phyloP scores from a whole-genome alignment of 768 basidiomycete species.

The Steccherinum ochraceum region DNA sequence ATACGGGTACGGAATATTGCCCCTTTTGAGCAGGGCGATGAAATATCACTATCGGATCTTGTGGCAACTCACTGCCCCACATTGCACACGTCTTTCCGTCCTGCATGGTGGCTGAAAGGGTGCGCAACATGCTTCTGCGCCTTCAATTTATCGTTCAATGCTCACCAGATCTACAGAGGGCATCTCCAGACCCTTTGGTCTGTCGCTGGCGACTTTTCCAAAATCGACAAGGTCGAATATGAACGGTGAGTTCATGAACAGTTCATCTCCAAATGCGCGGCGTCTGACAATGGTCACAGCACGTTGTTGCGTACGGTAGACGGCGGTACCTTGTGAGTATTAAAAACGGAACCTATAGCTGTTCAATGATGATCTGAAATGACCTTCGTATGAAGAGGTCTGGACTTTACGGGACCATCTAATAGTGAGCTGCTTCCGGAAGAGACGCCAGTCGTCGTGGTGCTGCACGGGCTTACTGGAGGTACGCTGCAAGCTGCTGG shows the following conservation, averaged over 20 bases:
- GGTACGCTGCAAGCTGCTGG: no score
- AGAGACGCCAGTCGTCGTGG: constrained; percentile 48
- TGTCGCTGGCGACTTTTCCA: constrained; percentile 55
- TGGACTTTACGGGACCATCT: constrained; percentile 52
- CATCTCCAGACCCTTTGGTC: constrained; percentile 61
- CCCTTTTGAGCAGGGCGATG: constrained; percentile 6
- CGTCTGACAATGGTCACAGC: no score
- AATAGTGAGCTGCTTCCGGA: constrained; percentile 23
- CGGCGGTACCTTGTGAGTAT: constrained; percentile 59
- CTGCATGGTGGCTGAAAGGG: constrained; percentile 27
- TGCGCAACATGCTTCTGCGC: no score
- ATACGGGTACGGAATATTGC: constrained; percentile 10
- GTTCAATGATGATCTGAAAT: no score
- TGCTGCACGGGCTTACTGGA: constrained; percentile 43
- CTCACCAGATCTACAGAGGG: no score
- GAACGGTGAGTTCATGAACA: constrained; percentile 45
- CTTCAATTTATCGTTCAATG: no score
- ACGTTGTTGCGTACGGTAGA: constrained; percentile 46
- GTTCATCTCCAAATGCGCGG: no score
- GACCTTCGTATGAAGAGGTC: constrained; percentile 45
- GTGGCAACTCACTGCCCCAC: constrained; percentile 22
- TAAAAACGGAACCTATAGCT: no score
- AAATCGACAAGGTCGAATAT: constrained; percentile 48
- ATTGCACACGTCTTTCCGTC: constrained; percentile 19
- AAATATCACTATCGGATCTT: constrained; percentile 16